phyloP scores from a whole-genome alignment of 768 basidiomycete genomes.

The Boletus reticulatus region DNA sequence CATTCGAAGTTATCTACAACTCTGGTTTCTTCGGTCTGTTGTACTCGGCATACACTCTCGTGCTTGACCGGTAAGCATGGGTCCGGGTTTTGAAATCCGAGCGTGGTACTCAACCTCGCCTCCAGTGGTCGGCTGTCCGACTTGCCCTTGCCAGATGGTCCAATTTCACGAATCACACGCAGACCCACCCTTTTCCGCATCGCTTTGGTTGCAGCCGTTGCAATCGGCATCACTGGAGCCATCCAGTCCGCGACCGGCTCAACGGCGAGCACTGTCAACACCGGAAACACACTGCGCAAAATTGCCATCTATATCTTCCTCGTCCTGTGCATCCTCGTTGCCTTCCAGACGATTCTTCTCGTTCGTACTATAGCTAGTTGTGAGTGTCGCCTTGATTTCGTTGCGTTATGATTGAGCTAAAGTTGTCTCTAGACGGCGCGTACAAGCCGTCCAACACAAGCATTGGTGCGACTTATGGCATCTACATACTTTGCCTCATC shows the following conservation, averaged over 20 bases:
- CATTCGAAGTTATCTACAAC: constrained; percentile 34
- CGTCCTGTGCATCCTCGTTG: constrained; percentile 25
- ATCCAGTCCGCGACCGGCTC: constrained; percentile 14
- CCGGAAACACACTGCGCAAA: constrained; percentile 24
- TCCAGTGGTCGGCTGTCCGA: constrained; percentile 23
- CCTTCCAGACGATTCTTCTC: constrained; percentile 24
- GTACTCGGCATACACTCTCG: constrained; percentile 34
- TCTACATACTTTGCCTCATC: constrained; percentile 26
- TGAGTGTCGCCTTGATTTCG: constrained; percentile 7
- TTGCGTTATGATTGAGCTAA: constrained; percentile 4
- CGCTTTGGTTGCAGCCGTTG: constrained; percentile 21
- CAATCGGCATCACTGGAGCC: constrained; percentile 27
- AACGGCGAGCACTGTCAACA: constrained; percentile 4
- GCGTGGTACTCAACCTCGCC: background rate
- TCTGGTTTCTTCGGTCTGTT: constrained; percentile 36
- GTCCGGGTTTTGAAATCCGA: background rate
- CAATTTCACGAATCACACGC: constrained; percentile 21
- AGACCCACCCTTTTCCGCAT: constrained; percentile 25
- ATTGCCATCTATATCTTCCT: constrained; percentile 28
- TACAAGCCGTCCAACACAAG: constrained; percentile 14
- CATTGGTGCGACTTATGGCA: constrained; percentile 23
- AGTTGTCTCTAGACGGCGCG: constrained; percentile 14
- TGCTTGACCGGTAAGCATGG: constrained; percentile 28
- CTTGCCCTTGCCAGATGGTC: constrained; percentile 21
- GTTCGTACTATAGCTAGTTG: constrained; percentile 13